Evolutionary conservation across 768 basidiomycete species (phyloP), one percentile per base, ranked within the genome.

Genomic region (Sistotremastrum suecicum): DNA sequence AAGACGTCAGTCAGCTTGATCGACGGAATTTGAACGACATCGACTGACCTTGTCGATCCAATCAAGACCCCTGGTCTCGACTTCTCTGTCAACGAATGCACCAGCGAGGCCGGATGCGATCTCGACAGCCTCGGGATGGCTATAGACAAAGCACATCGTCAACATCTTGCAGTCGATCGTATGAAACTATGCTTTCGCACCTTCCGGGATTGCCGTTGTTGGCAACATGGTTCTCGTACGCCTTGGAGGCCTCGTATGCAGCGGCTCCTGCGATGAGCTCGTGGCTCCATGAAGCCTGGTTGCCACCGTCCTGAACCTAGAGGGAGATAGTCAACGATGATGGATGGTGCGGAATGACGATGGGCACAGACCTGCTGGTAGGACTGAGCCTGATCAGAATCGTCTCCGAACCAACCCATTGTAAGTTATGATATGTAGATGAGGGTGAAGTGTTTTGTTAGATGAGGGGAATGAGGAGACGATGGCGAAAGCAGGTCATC

Each of bases 61-160:
- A 8, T 7, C 7, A 12, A 57, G 42, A 3, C 64, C 65, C 53
- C 64, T 64, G 50, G 63, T 64, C 55, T 65, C 63, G 53, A 63
- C 37, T 5, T 41, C 36, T 31, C 41, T 34, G 34, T 45, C 48
- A 35, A 49, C 45, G 42, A 63, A 64, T 11, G 63, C 65, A 12
- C 57, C 61, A 11, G 59, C 62, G 42, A 64, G 55, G 4, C 59
- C 65, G 12, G 63, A 62, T 20, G 63, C 39, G 50, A 65, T 41
- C 55, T 66, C 62, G 50, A 63, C 60, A 46, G 62, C 60, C 32
- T 49, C 36, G 11, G 54, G 50, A 56, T 53, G 53, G 56, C 40
- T 30, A 36, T 28, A 38, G 30, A 37, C 1, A 30, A 11, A 35
- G 7, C 7, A 10, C 20, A 36, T 28, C 30, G 30, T n/a, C 7